Base-by-base conservation (phyloP, 495 filamentous ascomycete species). In the Talaromyces nanjingensis region DNA sequence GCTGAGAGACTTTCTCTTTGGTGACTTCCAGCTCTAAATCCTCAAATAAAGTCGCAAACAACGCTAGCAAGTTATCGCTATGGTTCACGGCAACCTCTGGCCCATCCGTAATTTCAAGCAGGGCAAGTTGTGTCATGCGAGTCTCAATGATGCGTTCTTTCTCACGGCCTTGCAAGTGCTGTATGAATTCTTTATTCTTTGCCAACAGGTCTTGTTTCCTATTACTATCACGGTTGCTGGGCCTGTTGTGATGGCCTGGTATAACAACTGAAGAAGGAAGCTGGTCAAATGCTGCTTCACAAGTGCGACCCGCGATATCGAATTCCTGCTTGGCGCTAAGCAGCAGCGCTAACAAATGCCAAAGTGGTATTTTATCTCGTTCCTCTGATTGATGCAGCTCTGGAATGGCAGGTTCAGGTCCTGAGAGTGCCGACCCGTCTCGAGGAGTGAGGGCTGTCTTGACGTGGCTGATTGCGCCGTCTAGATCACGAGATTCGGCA, bases 81-180 rank as follows among this genome's bases (percentile, higher is more conserved):
- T 86, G 85, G 68, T 94, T 92, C 37, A 97, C 88, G 11, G 94
- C 92, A 61, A 86, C 83, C 64, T 89, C 86, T 0, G 92, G 84
- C 5, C 91, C 92, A 70, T 96, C 90, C 16, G 89, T 69, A 11
- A 92, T 78, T 73, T 98, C 94, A 11, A 92, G 70, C 42, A 98
- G 84, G 4, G 90, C 83, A 64, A 98, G 80, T 67, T 97, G 91
- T 7, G 92, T 97, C 85, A 98, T 97, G 70, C 93, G 96, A 33
- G 96, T 83, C 72, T 97, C 89, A 24, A 98, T 73, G 27, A 97
- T 88, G 20, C 83, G 80, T 69, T 91, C 89, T 68, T 89, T 93
- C 69, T 96, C 92, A 42, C 85, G 85, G 63, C 83, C 81, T 58
- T 88, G 85, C 80, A 96, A 86, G 62, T 87, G 84, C 64, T 89